A percentile compares a stretch with the other conserved stretches of the same genome.
Conservation (phyloP, 495 filamentous ascomycete species). For the Paragyromitra xinjiangensis region DNA sequence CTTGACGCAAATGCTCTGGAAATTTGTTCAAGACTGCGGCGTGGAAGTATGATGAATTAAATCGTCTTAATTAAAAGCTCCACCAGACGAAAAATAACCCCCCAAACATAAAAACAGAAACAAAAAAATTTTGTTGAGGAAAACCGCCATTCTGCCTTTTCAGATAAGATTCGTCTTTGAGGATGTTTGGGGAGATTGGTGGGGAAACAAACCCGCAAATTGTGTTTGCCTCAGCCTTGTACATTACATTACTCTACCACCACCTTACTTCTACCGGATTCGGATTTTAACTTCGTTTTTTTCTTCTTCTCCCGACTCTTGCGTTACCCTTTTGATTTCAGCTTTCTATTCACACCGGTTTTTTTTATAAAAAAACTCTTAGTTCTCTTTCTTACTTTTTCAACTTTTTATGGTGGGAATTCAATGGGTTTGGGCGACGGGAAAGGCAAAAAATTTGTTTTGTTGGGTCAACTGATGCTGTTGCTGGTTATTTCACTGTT, state of each 20-base stretch:
- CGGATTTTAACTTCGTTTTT: constrained; percentile 23
- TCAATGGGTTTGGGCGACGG: constrained; percentile 31
- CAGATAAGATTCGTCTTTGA: background rate
- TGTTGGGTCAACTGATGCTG: constrained; percentile 32
- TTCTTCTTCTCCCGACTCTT: constrained; percentile 9
- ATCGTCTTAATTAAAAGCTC: constrained; percentile 22
- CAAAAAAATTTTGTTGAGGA: constrained; percentile 15
- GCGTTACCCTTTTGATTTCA: constrained; percentile 9
- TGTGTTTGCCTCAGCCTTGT: constrained; percentile 39
- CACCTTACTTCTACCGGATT: background rate
- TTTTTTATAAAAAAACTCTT: constrained; percentile 21
- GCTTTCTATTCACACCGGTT: constrained; percentile 7
- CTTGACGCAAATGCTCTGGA: constrained; percentile 91
- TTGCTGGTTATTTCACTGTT: constrained; percentile 29
- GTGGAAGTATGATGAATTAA: constrained; percentile 49
- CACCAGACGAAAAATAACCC: background rate
- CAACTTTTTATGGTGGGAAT: constrained; percentile 34
- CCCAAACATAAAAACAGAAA: constrained; percentile 29
- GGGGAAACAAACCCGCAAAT: constrained; percentile 13
- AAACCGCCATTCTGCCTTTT: background rate
- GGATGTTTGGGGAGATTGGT: background rate
- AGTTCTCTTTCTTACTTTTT: constrained; percentile 32
- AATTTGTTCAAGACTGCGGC: constrained; percentile 56
- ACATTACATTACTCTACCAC: constrained; percentile 34
- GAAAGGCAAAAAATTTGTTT: constrained; percentile 35